These are phyloP conservation scores for Cutaneotrichosporon spelunceum DNA, from an alignment of 1,284 basidiomycete genomes.

Conservation along the genomic window DNA sequence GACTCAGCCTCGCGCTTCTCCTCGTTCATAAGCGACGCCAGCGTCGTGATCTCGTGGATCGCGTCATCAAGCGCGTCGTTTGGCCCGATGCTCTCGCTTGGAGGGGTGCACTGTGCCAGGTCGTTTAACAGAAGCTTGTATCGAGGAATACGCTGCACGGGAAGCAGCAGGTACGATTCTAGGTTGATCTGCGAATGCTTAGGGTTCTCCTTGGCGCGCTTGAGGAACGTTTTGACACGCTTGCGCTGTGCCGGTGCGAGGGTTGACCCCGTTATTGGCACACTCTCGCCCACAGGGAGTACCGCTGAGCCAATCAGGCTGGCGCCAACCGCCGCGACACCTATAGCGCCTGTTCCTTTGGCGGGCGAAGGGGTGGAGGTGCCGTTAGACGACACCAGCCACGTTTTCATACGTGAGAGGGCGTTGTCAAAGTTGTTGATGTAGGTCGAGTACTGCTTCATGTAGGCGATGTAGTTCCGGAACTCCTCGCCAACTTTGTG, in stretches of 20 bases:
- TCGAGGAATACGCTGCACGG: slow-evolving; percentile 92
- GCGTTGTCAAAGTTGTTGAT: slow-evolving; percentile 96
- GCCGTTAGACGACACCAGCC: slow-evolving; percentile 55
- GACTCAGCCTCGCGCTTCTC: slow-evolving; percentile 91
- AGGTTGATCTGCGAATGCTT: slow-evolving; percentile 94
- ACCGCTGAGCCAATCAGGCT: slow-evolving; percentile 59
- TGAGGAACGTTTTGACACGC: slow-evolving; percentile 79
- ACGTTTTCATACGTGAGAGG: slow-evolving; percentile 76
- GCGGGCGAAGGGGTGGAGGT: neutral
- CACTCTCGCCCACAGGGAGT: slow-evolving; percentile 48
- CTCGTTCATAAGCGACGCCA: slow-evolving; percentile 94
- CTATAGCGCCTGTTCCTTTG: slow-evolving; percentile 14
- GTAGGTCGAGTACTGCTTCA: slow-evolving; percentile 95
- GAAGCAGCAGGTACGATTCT: slow-evolving; percentile 89
- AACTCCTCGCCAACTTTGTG: slow-evolving; percentile 85
- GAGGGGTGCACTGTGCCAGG: slow-evolving; percentile 75
- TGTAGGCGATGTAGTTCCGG: slow-evolving; percentile 85
- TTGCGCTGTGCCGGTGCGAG: slow-evolving; percentile 73
- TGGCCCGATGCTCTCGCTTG: slow-evolving; percentile 62
- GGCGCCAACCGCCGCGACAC: slow-evolving; percentile 24
- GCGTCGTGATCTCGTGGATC: slow-evolving; percentile 73
- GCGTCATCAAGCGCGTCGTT: slow-evolving; percentile 78
- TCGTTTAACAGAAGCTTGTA: slow-evolving; percentile 91
- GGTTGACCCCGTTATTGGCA: slow-evolving; percentile 35
- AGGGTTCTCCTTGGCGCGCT: slow-evolving; percentile 59